phyloP scores from a whole-genome alignment of 805 yeast genomes.

The Candida peoriensis region DNA sequence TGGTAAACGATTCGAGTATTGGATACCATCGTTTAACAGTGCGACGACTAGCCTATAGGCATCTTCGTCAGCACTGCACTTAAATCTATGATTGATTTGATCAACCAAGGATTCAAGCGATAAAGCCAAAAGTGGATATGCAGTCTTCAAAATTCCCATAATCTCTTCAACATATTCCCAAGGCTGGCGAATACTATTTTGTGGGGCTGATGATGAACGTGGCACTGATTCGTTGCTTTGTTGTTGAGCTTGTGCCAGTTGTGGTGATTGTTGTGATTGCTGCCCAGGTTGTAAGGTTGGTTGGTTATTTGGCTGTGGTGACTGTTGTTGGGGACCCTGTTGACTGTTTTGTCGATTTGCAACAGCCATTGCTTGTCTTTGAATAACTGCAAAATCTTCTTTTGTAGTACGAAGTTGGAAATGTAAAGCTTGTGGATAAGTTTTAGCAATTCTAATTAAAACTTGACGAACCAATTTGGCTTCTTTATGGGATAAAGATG shows the following conservation, averaged over 20 bases:
- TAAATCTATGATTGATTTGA: slow-evolving; percentile 90
- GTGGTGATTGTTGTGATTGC: slow-evolving; percentile 7
- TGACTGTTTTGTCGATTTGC: slow-evolving; percentile 28
- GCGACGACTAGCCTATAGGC: slow-evolving; percentile 93
- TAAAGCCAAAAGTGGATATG: slow-evolving; percentile 88
- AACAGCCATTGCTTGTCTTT: slow-evolving; percentile 62
- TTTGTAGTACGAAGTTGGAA: slow-evolving; percentile 93
- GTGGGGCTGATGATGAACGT: background rate
- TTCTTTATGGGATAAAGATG: slow-evolving; percentile 86
- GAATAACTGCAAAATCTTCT: slow-evolving; percentile 87
- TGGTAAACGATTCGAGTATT: slow-evolving; percentile 78
- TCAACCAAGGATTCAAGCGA: slow-evolving; percentile 94
- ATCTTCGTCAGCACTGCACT: slow-evolving; percentile 92
- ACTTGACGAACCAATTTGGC: slow-evolving; percentile 86
- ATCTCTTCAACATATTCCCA: slow-evolving; percentile 93
- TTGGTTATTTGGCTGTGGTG: slow-evolving; percentile 7
- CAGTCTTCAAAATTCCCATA: slow-evolving; percentile 92
- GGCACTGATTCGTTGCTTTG: background rate
- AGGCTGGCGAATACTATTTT: slow-evolving; percentile 55
- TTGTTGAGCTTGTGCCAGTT: slow-evolving; percentile 1
- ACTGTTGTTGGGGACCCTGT: background rate
- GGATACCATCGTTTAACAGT: slow-evolving; percentile 87
- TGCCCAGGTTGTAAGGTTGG: slow-evolving; percentile 5
- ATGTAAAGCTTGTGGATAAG: slow-evolving; percentile 95
- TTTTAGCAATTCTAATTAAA: slow-evolving; percentile 86